Conservation (phyloP, 441 rosid genomes). For the Capsella rubella region DNA sequence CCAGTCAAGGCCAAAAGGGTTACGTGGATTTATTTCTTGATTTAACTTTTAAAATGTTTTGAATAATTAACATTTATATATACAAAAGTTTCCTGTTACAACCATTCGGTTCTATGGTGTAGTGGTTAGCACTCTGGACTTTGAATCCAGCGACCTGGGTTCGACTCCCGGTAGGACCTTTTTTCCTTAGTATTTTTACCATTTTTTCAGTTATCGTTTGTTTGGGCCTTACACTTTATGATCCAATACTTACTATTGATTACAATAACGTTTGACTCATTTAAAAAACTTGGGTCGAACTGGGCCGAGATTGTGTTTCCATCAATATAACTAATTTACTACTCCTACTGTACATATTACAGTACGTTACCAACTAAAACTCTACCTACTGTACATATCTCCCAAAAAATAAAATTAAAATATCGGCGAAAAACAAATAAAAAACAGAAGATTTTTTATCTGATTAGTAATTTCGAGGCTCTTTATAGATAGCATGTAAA, state of each 20-base stretch:
- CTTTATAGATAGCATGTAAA: no score
- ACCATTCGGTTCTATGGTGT: conserved; percentile 82
- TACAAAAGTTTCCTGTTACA: neutral
- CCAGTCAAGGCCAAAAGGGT: no score
- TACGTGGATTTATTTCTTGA: no score
- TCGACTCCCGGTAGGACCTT: conserved; percentile 87
- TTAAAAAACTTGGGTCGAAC: neutral
- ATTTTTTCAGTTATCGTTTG: neutral
- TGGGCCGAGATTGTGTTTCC: conserved; percentile 18
- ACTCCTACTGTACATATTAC: no score
- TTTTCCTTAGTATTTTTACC: neutral
- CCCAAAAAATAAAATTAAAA: no score
- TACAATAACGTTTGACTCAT: neutral
- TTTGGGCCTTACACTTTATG: conserved; percentile 1
- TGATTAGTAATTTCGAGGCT: no score
- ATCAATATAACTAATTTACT: no score
- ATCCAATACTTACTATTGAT: neutral
- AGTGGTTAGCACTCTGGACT: conserved; percentile 99
- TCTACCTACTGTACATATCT: no score
- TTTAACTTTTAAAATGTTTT: neutral
- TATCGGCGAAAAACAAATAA: no score
- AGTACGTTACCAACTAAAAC: no score
- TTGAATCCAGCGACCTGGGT: conserved; percentile 99
- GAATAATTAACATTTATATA: no score
- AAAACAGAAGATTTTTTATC: no score